phyloP scores from a whole-genome alignment of 192 early-diverging fungal genomes.

The Dissophora ornata region DNA sequence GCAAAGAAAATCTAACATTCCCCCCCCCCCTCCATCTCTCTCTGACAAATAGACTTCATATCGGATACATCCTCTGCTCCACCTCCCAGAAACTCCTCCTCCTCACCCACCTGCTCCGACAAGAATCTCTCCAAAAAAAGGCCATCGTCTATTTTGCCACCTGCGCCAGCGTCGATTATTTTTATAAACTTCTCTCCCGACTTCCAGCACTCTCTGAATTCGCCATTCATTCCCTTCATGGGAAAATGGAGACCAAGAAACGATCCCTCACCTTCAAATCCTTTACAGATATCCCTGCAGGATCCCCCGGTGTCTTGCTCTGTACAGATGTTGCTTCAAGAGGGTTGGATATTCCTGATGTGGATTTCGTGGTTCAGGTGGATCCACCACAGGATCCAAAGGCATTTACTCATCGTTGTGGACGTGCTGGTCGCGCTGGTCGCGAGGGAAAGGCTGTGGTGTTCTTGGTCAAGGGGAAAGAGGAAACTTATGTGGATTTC shows the following conservation, averaged over 20 bases:
- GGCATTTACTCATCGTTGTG: constrained; percentile 94
- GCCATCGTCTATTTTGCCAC: constrained; percentile 97
- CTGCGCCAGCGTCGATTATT: constrained; percentile 96
- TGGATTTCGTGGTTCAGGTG: constrained; percentile 94
- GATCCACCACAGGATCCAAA: constrained; percentile 98
- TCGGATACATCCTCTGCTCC: constrained; percentile 80
- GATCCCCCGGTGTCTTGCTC: constrained; percentile 80
- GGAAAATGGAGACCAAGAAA: constrained; percentile 91
- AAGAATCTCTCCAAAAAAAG: constrained; percentile 71
- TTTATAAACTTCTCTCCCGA: constrained; percentile 71
- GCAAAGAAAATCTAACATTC: no score
- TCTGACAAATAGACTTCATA: constrained; percentile 69
- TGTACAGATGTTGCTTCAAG: constrained; percentile 97
- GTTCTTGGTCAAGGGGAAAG: constrained; percentile 81
- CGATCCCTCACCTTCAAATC: constrained; percentile 83
- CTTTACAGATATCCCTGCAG: constrained; percentile 73
- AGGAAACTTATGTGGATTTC: constrained; percentile 93
- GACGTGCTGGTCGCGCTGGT: constrained; percentile 92
- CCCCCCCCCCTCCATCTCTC: no score
- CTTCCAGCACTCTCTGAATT: constrained; percentile 63
- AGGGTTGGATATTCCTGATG: constrained; percentile 95
- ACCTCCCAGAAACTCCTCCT: constrained; percentile 86
- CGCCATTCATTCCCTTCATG: constrained; percentile 84
- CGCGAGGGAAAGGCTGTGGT: constrained; percentile 87
- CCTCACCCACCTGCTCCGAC: constrained; percentile 73